These are phyloP conservation scores for Pestalotiopsis sp. DNA, from an alignment of 2,329 filamentous ascomycete genomes.

Conservation along the genomic window DNA sequence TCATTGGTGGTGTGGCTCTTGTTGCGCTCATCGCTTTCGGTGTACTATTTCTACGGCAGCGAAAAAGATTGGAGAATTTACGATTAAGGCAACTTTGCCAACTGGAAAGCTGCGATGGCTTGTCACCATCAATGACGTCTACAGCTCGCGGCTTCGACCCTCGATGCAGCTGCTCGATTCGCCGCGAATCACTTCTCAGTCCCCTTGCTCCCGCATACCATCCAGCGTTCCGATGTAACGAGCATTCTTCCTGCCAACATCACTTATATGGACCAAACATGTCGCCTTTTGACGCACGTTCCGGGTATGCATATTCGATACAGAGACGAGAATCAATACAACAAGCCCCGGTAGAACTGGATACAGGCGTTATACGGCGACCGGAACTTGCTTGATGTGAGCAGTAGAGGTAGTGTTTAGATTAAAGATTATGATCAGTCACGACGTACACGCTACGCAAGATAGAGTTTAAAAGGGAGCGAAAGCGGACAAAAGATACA, in stretches of 20 bases:
- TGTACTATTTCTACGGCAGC: slow-evolving; percentile 13
- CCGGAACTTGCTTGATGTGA: background rate
- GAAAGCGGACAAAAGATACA: too few relatives aligned
- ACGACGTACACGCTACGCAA: background rate
- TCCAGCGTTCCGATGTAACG: background rate
- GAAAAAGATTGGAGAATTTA: background rate
- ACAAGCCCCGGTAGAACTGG: background rate
- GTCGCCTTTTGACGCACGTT: background rate
- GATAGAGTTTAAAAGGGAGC: too few relatives aligned
- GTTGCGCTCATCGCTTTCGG: slow-evolving; percentile 17
- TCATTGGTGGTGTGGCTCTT: slow-evolving; percentile 20
- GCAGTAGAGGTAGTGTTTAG: background rate
- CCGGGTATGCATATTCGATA: background rate
- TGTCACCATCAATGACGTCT: background rate
- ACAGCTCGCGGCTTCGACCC: background rate
- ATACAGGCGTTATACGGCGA: background rate
- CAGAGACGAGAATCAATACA: background rate
- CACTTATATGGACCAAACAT: background rate
- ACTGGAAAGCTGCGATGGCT: background rate
- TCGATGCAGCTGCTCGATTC: background rate
- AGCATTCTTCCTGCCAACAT: background rate
- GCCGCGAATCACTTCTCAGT: background rate
- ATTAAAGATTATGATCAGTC: background rate
- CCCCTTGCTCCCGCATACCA: background rate
- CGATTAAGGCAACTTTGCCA: background rate